phyloP scores from a whole-genome alignment of 257 asterid genomes.

The Eucommia ulmoides region DNA sequence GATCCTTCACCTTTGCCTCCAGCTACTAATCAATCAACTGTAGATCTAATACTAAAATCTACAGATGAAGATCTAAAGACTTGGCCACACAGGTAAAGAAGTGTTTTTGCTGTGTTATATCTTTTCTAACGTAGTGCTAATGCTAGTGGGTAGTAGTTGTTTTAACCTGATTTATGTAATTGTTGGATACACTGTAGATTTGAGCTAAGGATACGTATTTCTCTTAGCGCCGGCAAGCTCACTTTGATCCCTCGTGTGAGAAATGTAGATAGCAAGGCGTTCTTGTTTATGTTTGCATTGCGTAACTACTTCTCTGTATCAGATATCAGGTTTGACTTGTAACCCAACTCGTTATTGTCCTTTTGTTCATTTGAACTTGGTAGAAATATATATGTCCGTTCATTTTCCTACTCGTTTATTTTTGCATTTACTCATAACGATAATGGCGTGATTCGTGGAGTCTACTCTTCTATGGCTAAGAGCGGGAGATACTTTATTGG shows the following conservation, averaged over 20 bases:
- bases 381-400: neutral
- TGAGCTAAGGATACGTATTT: conserved; percentile 65
- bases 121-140: neutral
- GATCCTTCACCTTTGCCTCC: conserved; percentile 62
- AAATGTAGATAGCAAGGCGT: conserved; percentile 57
- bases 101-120: neutral
- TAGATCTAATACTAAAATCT: conserved; percentile 59
- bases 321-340: conserved; percentile 54
- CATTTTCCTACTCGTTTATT: too few relatives aligned
- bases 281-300: conserved; percentile 59
- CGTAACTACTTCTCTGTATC: conserved; percentile 65
- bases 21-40: conserved; percentile 44
- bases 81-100: conserved; percentile 68
- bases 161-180: too few relatives aligned
- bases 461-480: conserved; percentile 8
- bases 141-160: too few relatives aligned
- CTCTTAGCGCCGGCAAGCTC: conserved; percentile 57
- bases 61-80: conserved; percentile 75
- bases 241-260: conserved; percentile 67
- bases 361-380: conserved; percentile 4
- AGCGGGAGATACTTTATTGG: conserved; percentile 12
- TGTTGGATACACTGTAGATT: conserved; percentile 33
- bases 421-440: too few relatives aligned
- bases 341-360: conserved; percentile 9
- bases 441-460: too few relatives aligned